Conservation (phyloP, 768 basidiomycete genomes). For the Russula lepida region DNA sequence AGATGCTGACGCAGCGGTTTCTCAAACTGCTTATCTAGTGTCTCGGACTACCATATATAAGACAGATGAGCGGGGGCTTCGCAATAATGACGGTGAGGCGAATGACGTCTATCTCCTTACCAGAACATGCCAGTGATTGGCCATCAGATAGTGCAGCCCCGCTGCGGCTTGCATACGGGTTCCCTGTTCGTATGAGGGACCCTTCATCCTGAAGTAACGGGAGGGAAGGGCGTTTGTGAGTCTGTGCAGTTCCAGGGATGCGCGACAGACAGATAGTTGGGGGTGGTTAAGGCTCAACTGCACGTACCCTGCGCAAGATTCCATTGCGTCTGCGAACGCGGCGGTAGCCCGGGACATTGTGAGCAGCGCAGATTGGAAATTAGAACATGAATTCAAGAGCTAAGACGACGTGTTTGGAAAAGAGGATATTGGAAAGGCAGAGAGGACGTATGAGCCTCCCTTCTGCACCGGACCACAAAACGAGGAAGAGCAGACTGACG, state of each 20-base stretch:
- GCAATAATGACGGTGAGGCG: background rate
- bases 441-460: background rate
- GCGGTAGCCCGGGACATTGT: conserved; percentile 79
- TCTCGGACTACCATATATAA: conserved; percentile 51
- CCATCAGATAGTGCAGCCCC: conserved; percentile 84
- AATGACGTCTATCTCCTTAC: conserved; percentile 36
- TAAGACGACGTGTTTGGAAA: conserved; percentile 25
- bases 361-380: conserved; percentile 73
- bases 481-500: conserved; percentile 36
- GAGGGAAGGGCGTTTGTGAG: background rate
- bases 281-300: background rate
- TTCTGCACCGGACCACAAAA: background rate
- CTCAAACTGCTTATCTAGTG: conserved; percentile 82
- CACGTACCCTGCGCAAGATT: conserved; percentile 71
- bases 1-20: conserved; percentile 80
- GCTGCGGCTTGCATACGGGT: conserved; percentile 78
- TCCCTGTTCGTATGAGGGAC: conserved; percentile 71
- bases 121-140: conserved; percentile 88
- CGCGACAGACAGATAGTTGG: background rate
- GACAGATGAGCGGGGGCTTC: background rate
- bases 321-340: conserved; percentile 79
- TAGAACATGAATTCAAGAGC: conserved; percentile 69
- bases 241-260: background rate
- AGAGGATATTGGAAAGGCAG: background rate
- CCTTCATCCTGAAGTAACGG: conserved; percentile 48